These are phyloP conservation scores for Hibiscus tridactylites DNA, from an alignment of 345 rosid genomes.

Conservation along the genomic window DNA sequence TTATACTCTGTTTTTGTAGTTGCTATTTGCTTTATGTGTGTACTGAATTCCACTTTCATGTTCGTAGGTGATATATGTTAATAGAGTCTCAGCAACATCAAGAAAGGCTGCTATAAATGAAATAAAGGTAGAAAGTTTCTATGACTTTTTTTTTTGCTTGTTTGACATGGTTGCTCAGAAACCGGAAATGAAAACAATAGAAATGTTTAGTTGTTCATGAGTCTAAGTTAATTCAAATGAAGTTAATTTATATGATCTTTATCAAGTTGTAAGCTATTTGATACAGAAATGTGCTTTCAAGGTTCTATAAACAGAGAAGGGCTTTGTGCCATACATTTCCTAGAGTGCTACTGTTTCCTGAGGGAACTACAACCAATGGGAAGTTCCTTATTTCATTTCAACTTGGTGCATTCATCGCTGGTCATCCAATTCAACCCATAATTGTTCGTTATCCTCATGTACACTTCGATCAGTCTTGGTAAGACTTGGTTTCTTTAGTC, in stretches of 20 bases:
- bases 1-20: not conserved
- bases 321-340: constrained; percentile 78
- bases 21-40: not conserved
- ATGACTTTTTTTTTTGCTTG: constrained; percentile 1
- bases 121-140: constrained; percentile 80
- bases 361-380: constrained; percentile 97
- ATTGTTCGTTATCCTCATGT: constrained; percentile 91
- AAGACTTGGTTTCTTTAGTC: constrained; percentile 14
- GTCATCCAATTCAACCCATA: constrained; percentile 79
- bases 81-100: constrained; percentile 74
- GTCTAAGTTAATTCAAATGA: constrained; percentile 14
- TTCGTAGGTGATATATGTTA: constrained; percentile 92
- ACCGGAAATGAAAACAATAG: not conserved
- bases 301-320: constrained; percentile 98
- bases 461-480: constrained; percentile 99
- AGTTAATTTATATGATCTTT: constrained; percentile 35
- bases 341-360: constrained; percentile 82
- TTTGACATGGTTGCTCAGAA: not conserved
- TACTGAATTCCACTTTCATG: not conserved
- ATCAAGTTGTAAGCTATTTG: constrained; percentile 69
- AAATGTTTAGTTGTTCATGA: not conserved
- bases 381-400: constrained; percentile 75
- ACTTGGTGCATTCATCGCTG: constrained; percentile 94
- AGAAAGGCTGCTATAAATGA: constrained; percentile 83
- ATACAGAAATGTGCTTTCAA: constrained; percentile 90